Evolutionary conservation across 73 alveolate species (phyloP).

Genomic region (Uronychia setigera): DNA sequence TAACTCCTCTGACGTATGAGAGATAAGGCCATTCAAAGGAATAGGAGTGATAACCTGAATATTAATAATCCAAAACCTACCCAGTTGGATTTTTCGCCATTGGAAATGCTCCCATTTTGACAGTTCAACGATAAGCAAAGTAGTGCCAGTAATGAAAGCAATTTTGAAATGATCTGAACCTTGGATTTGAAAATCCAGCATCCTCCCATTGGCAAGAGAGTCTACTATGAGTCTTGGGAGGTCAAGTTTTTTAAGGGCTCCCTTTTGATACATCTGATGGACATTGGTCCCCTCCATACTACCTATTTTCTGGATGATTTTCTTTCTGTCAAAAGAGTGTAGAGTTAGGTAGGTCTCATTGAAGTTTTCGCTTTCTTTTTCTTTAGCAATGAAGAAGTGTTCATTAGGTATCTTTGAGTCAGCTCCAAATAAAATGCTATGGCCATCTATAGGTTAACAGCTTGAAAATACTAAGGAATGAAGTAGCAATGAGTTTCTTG

Average conservation of each 20-base stretch:
- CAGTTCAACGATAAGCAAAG: not conserved
- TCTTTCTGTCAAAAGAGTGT: not conserved
- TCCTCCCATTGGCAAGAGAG: not conserved
- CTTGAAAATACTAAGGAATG: not conserved
- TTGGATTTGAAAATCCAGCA: not conserved
- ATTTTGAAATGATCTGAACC: not conserved
- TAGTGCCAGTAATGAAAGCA: not conserved
- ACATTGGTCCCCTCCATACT: not conserved
- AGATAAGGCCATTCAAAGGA: not conserved
- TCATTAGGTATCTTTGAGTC: not conserved
- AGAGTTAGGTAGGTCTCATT: not conserved
- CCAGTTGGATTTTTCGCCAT: not conserved
- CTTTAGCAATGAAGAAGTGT: not conserved
- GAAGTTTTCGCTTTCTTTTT: not conserved
- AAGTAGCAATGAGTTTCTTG: not conserved
- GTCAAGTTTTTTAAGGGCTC: not conserved
- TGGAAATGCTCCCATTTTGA: not conserved
- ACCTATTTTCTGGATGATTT: too few relatives aligned
- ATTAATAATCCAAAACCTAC: not conserved
- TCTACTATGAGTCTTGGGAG: not conserved
- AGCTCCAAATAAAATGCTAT: not conserved
- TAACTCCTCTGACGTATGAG: not conserved
- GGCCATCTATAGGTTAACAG: not conserved
- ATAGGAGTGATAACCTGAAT: not conserved
- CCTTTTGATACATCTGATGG: not conserved